Evolutionary conservation across 2,329 filamentous ascomycete genomes (phyloP), one percentile per base, ranked within the genome.

Genomic region (Fusarium sp.): DNA sequence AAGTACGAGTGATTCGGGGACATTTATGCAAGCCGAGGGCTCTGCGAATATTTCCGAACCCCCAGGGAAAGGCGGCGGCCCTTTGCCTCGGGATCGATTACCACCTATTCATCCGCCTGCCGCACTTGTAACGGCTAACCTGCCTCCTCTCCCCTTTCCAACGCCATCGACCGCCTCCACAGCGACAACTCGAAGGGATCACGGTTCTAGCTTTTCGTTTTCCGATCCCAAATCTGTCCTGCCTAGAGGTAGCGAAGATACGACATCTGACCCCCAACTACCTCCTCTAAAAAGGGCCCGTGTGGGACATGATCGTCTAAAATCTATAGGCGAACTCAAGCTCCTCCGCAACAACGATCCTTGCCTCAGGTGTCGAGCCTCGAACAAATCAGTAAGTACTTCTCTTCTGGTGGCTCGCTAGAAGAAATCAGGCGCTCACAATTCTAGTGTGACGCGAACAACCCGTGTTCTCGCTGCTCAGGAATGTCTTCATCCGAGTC

Each of bases 261-360:
- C 82, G 3, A 84, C 86, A 46, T 77, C 81, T 37, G 85, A 88
- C 56, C 81, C 84, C 18, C 76, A 86, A 40, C 78, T 88, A 4
- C 86, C 86, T 9, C 86, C 86, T 6, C 71, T 88, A 57, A 87
- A 87, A 74, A 80, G 83, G 65, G 85, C 82, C 54, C 81, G 85
- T 42, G 80, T 84, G 31, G 84, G 83, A 5, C 85, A 85, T 65
- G 82, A 84, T 37, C 82, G 84, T 26, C 77, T 88, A 3, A 82
- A 88, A 71, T 88, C 86, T 18, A 88, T 88, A 45, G 85, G 83
- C 41, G 86, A 88, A 74, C 80, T 88, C 6, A 81, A 81, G 40
- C 79, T 88, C 10, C 78, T 84, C 18, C 82, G 80, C 38, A 82
- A 84, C 36, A 75, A 79, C 16, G 81, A 81, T 16, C 80, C 82